Base-by-base conservation (phyloP, 2,329 filamentous ascomycete genomes). In the Tolypocladium sp. region DNA sequence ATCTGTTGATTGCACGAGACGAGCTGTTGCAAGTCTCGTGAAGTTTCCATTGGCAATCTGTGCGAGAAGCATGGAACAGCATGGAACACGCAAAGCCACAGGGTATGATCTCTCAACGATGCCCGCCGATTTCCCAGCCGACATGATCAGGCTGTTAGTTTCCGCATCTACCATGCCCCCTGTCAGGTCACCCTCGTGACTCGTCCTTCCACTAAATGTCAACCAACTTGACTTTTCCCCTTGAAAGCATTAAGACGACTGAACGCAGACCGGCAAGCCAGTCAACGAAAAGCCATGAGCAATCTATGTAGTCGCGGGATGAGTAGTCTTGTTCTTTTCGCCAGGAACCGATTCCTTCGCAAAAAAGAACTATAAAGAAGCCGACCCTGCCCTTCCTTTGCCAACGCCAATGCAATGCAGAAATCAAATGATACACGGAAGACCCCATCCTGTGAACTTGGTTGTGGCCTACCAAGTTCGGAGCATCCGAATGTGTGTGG, bases 381-480 rank as follows among this genome's bases (percentile, higher is more conserved):
- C 66, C 65, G 65, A 64, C 64, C 65, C 65, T 64, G 58, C 59
- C 64, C 68, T 60, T 68, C 69, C 73, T 69, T 67, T 69, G 63
- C 73, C 69, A 83, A 84, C 82, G 82, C 82, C 82, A 72, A 67
- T 83, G 82, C 81, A 80, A 84, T 83, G 81, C 81, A 69, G 65
- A 61, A 70, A 67, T 64, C 65, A 73, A 71, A 70, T 73, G 70
- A 68, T 76, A 76, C 74, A 77, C 67, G 69, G 67, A 65, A 60
- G 52, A 51, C 62, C 54, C 57, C 56, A 51, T 56, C 46, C 30
- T 20, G 2, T 56, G 25, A 52, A 3, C 61, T 58, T 58, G 66
- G 58, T 60, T 63, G 61, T 68, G 67, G 60, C 67, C 69, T 65
- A 61, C 62, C 67, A 63, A 62, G 62, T 58, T 38, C 20, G 38